phyloP scores from a whole-genome alignment of 1,284 basidiomycete species.

The Somion occarium region DNA sequence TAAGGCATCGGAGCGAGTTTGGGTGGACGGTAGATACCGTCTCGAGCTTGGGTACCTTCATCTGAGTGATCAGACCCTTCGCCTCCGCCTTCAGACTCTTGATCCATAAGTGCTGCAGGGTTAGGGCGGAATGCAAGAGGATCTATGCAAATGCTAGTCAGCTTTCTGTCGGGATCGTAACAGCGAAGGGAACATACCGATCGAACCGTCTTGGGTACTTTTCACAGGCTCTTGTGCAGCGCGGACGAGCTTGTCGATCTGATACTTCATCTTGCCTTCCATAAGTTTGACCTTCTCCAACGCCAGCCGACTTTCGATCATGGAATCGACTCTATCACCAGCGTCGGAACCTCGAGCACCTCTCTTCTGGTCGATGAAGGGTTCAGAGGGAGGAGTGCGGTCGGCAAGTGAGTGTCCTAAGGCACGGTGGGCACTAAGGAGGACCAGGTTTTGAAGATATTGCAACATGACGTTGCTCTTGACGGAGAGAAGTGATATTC shows the following conservation, averaged over 20 bases:
- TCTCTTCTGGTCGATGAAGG: conserved; percentile 54
- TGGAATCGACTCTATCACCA: conserved; percentile 67
- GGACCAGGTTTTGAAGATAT: conserved; percentile 83
- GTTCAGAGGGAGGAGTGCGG: conserved; percentile 41
- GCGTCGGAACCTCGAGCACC: conserved; percentile 45
- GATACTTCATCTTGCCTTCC: conserved; percentile 88
- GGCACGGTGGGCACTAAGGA: conserved; percentile 68
- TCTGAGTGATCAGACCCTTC: conserved; percentile 29
- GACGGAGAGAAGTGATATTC: conserved; percentile 87
- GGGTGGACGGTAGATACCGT: conserved; percentile 86
- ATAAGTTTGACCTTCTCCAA: conserved; percentile 80
- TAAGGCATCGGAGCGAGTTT: conserved; percentile 93
- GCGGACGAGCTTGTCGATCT: conserved; percentile 90
- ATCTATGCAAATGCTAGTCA: conserved; percentile 44
- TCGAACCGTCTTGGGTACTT: conserved; percentile 42
- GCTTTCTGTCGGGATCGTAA: conserved; percentile 5
- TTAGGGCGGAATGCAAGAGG: conserved; percentile 91
- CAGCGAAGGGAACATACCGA: conserved; percentile 43
- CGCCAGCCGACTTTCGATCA: conserved; percentile 69
- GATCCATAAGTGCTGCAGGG: conserved; percentile 57
- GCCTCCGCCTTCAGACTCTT: conserved; percentile 33
- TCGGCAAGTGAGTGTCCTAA: conserved; percentile 56
- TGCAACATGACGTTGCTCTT: conserved; percentile 86
- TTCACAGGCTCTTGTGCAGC: conserved; percentile 57
- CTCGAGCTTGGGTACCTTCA: conserved; percentile 20